Conservation (phyloP, 495 filamentous ascomycete species). For the Parathielavia appendiculata region DNA sequence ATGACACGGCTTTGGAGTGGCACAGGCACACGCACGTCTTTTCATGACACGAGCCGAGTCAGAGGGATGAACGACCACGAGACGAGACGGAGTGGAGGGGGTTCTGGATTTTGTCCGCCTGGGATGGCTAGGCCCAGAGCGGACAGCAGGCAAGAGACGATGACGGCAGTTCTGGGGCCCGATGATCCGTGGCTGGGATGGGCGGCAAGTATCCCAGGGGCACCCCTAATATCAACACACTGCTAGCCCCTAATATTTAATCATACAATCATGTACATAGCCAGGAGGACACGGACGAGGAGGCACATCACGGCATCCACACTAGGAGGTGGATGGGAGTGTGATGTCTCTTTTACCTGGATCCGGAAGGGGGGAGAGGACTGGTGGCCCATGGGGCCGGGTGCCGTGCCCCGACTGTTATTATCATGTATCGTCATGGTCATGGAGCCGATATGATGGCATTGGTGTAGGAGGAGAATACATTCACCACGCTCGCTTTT, state of each 20-base stretch:
- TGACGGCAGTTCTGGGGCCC: background rate
- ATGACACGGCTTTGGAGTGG: background rate
- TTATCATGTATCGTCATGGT: slow-evolving; percentile 12
- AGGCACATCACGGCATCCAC: slow-evolving; percentile 4
- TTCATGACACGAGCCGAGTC: slow-evolving; percentile 3
- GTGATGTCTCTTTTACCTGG: slow-evolving; percentile 2
- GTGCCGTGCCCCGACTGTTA: slow-evolving; percentile 5
- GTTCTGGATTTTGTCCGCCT: background rate
- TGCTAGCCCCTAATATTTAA: slow-evolving; percentile 34
- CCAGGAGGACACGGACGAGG: background rate
- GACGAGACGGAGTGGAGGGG: background rate
- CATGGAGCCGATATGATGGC: slow-evolving; percentile 8
- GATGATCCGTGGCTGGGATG: slow-evolving; percentile 5
- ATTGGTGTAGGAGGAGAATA: slow-evolving; percentile 11
- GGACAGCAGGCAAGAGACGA: background rate
- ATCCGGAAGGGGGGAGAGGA: background rate
- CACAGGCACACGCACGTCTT: slow-evolving; percentile 2
- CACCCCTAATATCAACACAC: slow-evolving; percentile 16
- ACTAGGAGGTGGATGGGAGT: slow-evolving; percentile 3
- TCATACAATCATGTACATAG: slow-evolving; percentile 29
- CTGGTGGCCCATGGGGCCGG: background rate
- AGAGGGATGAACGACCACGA: background rate
- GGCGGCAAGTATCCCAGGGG: slow-evolving; percentile 3
- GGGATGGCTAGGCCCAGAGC: slow-evolving; percentile 5
- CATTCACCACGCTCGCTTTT: slow-evolving; percentile 25